Evolutionary conservation across 192 early-diverging fungal species (phyloP), one percentile per base, ranked within the genome.

Genomic region (Coemansia javaensis): DNA sequence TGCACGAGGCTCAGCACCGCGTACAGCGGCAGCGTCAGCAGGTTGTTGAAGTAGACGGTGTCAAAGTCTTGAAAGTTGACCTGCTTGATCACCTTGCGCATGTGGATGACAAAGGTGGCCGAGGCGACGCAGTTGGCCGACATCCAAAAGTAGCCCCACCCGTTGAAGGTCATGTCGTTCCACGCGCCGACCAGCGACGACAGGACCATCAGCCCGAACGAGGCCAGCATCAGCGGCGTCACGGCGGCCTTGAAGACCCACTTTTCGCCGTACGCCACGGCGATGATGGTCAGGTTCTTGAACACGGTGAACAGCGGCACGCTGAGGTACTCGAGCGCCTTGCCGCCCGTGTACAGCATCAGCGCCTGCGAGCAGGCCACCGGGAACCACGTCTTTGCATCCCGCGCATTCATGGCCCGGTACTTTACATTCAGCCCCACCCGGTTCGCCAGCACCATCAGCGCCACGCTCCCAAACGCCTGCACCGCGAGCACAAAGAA

Each of bases 261-360:
- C 12, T 84, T 85, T 67, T 98, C 96, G 35, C 85, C 88, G 56
- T 91, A 95, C 12, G 96, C 96, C 55, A 95, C 94, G 17, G 92
- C 66, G 61, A 98, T 94, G 59, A 98, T 98, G 32, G 96, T 98
- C 55, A 96, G 61, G 77, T 98, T 98, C 76, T 98, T 98, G 78
- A 97, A 98, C 48, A 98, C 86, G 22, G 96, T 98, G 57, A 95
- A 97, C 27, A 98, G 72, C 13, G 96, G 89, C 44, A 98, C 91
- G 44, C 86, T 81, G 31, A 98, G 80, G 67, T 82, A 95, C 61
- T 95, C 90, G 5, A 98, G 65, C 32, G 90, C 86, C 65, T 95
- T 95, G 41, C 89, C 89, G 40, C 94, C 96, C 12, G 94, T 95
- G 75, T 97, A 97, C 48, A 98, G 88, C 96, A 98, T 98, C 30